phyloP scores from a whole-genome alignment of 495 filamentous ascomycete species.

The Umbilicaria muhlenbergii region DNA sequence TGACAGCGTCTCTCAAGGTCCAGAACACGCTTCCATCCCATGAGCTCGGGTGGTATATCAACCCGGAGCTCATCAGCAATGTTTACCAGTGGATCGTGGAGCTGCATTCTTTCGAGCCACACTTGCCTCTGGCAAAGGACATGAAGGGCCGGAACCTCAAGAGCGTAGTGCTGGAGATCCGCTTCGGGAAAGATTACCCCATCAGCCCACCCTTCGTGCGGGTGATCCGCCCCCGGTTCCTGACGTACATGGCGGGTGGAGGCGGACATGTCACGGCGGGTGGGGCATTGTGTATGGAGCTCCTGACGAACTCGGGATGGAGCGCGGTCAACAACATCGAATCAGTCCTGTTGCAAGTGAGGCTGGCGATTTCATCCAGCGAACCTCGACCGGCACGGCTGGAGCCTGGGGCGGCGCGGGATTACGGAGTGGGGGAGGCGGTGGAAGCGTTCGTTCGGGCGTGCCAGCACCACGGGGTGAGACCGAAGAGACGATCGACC shows the following conservation, averaged over 20 bases:
- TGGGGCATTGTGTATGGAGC: constrained; percentile 83
- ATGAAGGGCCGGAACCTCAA: constrained; percentile 44
- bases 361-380: constrained; percentile 51
- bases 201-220: constrained; percentile 74
- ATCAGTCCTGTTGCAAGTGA: constrained; percentile 67
- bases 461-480: constrained; percentile 43
- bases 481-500: not conserved
- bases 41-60: constrained; percentile 76
- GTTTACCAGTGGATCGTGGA: constrained; percentile 92
- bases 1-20: constrained; percentile 42
- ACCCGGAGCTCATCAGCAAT: constrained; percentile 42
- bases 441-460: constrained; percentile 57
- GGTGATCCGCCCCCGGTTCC: constrained; percentile 67
- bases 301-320: constrained; percentile 79
- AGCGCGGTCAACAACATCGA: constrained; percentile 57
- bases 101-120: constrained; percentile 63
- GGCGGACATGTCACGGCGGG: constrained; percentile 84
- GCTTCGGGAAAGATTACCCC: constrained; percentile 60
- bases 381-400: constrained; percentile 65
- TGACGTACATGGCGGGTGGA: constrained; percentile 52
- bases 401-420: constrained; percentile 14
- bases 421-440: constrained; percentile 59
- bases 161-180: constrained; percentile 66
- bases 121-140: constrained; percentile 57
- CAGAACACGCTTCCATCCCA: constrained; percentile 47